Conservation (phyloP, 331 rosid genomes). For the Stylosanthes scabra region DNA sequence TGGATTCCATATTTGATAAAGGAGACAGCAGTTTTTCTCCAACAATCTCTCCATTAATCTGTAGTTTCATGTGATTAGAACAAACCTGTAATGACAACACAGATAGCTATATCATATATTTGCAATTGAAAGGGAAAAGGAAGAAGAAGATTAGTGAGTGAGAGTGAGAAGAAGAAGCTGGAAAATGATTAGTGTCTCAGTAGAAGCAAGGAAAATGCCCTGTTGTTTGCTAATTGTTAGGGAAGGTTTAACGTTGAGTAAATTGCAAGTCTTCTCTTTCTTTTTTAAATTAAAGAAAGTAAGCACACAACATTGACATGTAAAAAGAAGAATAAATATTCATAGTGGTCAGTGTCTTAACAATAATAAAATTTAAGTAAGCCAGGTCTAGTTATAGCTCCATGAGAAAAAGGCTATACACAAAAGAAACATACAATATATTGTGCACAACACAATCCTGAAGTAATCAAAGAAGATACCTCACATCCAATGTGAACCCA, state of each 20-base stretch:
- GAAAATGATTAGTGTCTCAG: constrained; percentile 6
- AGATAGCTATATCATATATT: constrained; percentile 31
- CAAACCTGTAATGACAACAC: constrained; percentile 61
- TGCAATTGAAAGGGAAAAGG: neutral
- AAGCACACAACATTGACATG: constrained; percentile 12
- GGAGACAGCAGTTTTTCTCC: constrained; percentile 58
- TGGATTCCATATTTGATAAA: constrained; percentile 41
- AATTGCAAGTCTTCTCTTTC: constrained; percentile 17
- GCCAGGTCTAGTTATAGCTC: constrained; percentile 15
- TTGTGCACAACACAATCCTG: constrained; percentile 17
- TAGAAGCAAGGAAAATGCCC: constrained; percentile 22
- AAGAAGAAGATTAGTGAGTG: neutral
- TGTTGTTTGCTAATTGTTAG: neutral
- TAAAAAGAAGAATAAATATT: constrained; percentile 14
- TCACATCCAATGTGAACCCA: constrained; percentile 95
- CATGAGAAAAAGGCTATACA: constrained; percentile 4
- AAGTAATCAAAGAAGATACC: constrained; percentile 57
- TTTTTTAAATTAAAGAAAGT: constrained; percentile 17
- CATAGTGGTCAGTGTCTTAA: constrained; percentile 25
- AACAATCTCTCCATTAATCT: constrained; percentile 68
- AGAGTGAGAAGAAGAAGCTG: neutral
- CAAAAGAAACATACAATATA: constrained; percentile 18
- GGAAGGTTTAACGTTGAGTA: constrained; percentile 9
- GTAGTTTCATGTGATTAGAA: constrained; percentile 62
- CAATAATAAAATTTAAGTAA: neutral